A percentile compares a stretch with the other conserved stretches of the same genome.
Evolutionary conservation across 2,329 filamentous ascomycete species (phyloP).

Genomic region (Hypoxylon sp.): DNA sequence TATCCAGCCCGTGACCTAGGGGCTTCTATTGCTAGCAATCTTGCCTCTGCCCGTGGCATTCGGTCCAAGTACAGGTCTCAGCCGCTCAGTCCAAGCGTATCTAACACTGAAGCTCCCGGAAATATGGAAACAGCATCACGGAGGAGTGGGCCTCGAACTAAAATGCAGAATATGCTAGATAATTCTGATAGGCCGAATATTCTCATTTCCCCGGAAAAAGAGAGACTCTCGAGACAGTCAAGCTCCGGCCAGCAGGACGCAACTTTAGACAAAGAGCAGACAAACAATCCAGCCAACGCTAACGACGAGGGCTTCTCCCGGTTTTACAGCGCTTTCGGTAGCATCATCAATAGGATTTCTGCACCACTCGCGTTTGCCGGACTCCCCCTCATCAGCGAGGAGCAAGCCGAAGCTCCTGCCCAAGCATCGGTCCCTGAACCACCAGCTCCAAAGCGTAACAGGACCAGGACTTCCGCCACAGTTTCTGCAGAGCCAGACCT

Average conservation of each 20-base stretch:
- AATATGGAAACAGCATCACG: slow-evolving; percentile 71
- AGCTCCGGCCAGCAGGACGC: slow-evolving; percentile 43
- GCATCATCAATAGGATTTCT: slow-evolving; percentile 87
- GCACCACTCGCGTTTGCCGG: slow-evolving; percentile 94
- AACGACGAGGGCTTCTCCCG: slow-evolving; percentile 85
- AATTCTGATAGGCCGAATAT: slow-evolving; percentile 65
- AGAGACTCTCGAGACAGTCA: slow-evolving; percentile 42
- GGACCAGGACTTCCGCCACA: slow-evolving; percentile 51
- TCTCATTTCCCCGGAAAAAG: slow-evolving; percentile 59
- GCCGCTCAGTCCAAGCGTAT: slow-evolving; percentile 78
- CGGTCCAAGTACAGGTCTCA: slow-evolving; percentile 72
- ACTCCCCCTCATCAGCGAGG: slow-evolving; percentile 76
- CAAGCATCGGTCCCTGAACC: slow-evolving; percentile 54
- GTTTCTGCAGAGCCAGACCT: slow-evolving; percentile 76
- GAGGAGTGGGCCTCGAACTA: slow-evolving; percentile 62
- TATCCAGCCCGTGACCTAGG: slow-evolving; percentile 75
- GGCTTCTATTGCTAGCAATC: slow-evolving; percentile 88
- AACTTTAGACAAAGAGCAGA: slow-evolving; percentile 45
- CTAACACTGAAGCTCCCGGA: slow-evolving; percentile 78
- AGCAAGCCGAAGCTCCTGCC: slow-evolving; percentile 59
- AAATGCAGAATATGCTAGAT: slow-evolving; percentile 70
- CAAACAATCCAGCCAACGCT: slow-evolving; percentile 46
- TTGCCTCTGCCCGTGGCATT: slow-evolving; percentile 88
- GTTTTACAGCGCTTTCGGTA: slow-evolving; percentile 94
- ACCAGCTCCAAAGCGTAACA: slow-evolving; percentile 55